Evolutionary conservation across 2,329 filamentous ascomycete genomes (phyloP), one percentile per base, ranked within the genome.

Genomic region (Fusarium sp.): DNA sequence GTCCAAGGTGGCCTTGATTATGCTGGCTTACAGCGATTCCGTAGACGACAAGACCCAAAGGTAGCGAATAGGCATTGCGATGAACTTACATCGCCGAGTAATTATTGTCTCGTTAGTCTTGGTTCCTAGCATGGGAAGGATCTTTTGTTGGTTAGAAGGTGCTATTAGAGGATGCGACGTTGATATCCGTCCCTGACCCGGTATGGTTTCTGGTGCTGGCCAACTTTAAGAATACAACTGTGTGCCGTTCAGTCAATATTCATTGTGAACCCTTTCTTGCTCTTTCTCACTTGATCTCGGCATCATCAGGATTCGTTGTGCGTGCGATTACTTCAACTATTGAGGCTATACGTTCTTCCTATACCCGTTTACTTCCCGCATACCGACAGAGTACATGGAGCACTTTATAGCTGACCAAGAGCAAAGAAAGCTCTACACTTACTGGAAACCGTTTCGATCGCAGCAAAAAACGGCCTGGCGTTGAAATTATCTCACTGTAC

Each of bases 191-290:
- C 44, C 44, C 30, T 23, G 21, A 39, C 56, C 34, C 52, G 58
- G 23, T 19, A 49, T 58, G 52, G 62, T 42, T 58, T 44, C 26
- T 21, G 44, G 59, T 55, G 25, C 52, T 41, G 54, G 55, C 55
- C 46, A 54, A 60, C 50, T 57, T 73, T 73, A 74, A 73, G 57
- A 74, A 54, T 57, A 64, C 53, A 51, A 62, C 60, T 37, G 66
- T 52, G 49, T 63, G 57, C 57, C 60, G 55, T 58, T n/a, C 41
- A 44, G 14, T 41, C 21, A 28, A 28, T 28, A 31, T 37, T 37
- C 18, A 44, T n/a, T 37, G 12, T 49, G 58, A 49, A 44, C 39
- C 37, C 57, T 49, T 64, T 64, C 55, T 42, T 53, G 49, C 28
- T 45, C 28, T 50, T 42, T 52, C 28, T 50, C 44, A 50, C 52